Percentiles rank a stretch among this genome's conserved stretches.
Conservation (phyloP, 768 basidiomycete species). For the Boletus subcaerulescens region DNA sequence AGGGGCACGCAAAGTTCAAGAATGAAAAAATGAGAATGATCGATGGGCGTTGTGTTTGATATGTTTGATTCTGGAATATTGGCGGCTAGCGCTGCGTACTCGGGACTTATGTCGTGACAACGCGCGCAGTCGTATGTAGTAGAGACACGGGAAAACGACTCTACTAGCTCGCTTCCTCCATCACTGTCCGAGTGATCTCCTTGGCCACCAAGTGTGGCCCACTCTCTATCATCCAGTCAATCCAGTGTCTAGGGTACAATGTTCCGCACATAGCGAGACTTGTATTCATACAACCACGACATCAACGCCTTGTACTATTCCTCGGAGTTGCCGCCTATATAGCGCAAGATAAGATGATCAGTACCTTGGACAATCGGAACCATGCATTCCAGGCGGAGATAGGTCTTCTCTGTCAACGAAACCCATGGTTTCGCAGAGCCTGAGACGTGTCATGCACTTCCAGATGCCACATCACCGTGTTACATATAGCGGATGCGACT, state of each 20-base stretch:
- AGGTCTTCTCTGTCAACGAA: constrained; percentile 15
- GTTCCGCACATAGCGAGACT: constrained; percentile 33
- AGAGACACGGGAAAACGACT: too few relatives aligned
- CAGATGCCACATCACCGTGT: constrained; percentile 35
- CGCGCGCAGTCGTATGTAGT: too few relatives aligned
- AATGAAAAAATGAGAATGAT: too few relatives aligned
- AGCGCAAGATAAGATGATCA: constrained; percentile 36
- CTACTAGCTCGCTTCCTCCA: constrained; percentile 35
- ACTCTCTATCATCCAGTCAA: constrained; percentile 10
- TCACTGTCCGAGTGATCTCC: constrained; percentile 46
- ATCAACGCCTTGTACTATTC: constrained; percentile 53
- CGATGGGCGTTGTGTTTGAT: too few relatives aligned
- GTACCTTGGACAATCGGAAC: constrained; percentile 30
- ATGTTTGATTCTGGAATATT: too few relatives aligned
- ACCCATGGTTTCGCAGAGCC: constrained; percentile 19
- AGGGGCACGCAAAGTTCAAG: too few relatives aligned
- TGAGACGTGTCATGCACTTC: too few relatives aligned
- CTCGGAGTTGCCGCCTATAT: constrained; percentile 47
- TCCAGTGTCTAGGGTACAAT: too few relatives aligned
- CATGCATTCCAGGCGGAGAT: constrained; percentile 28
- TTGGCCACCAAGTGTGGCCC: constrained; percentile 42
- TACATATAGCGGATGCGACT: constrained; percentile 19
- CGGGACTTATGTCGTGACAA: too few relatives aligned
- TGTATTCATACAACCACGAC: constrained; percentile 43
- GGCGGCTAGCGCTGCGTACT: too few relatives aligned